Evolutionary conservation across 2,329 filamentous ascomycete genomes (phyloP), one percentile per base, ranked within the genome.

Genomic region (Ophiocordyceps sinensis): DNA sequence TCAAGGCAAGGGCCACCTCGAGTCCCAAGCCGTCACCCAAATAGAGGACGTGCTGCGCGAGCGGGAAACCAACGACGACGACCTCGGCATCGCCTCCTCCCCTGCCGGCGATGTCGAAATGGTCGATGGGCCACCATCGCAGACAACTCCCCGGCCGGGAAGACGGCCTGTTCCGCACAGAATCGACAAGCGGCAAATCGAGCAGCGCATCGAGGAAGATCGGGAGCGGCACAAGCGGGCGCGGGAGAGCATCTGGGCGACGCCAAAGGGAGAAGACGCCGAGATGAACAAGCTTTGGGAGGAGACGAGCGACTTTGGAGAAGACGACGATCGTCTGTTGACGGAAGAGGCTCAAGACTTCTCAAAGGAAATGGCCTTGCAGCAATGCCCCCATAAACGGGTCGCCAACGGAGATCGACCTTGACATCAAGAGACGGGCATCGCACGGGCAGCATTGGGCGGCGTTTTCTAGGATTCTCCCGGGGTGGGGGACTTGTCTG

Each of bases 201-300:
- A 96, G 63, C 88, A 96, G 65, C 73, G 91, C 34, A 94, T 98
- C 47, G 93, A 98, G 52, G 93, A 98, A 62, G 91, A 98, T 60
- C 71, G 91, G 4, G 91, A 98, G 60, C 70, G 91, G 36, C 93
- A 98, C 61, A 98, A 98, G 68, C 70, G 89, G 36, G 67, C 89
- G 53, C 69, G 91, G 19, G 91, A 98, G 64, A 87, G 80, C 52
- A 93, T 94, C 47, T 98, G 93, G 91, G 85, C 87, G 1, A 79
- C 94, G 3, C 76, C 76, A 28, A 70, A 73, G 9, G 53, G 50
- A 9, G 69, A 74, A 23, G 74, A 79, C 30, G 64, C 66, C 11
- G 89, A 96, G 62, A 80, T 86, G 63, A 75, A 80, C 47, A 84
- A 77, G 62, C 63, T 93, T 48, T 93, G 84, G 82, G 85, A 91